Evolutionary conservation across 2,329 filamentous ascomycete species (phyloP).

Genomic region (Phaeosphaeriaceae sp.): DNA sequence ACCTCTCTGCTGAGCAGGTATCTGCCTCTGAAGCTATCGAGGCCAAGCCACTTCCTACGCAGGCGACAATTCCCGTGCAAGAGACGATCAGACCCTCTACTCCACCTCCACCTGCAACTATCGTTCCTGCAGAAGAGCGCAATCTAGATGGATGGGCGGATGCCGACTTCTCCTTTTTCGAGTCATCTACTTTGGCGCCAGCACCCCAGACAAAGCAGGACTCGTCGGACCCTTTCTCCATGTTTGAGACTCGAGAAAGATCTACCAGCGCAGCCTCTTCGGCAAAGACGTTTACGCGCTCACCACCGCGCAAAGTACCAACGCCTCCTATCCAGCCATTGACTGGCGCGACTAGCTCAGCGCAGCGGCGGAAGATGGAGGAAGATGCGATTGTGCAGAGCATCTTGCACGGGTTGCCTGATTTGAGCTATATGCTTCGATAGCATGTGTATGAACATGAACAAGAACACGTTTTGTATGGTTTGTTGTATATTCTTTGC

Average conservation of each 20-base stretch:
- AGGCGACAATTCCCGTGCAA: neutral
- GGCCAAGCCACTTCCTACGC: neutral
- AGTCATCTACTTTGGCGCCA: conserved; percentile 28
- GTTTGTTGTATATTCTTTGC: neutral
- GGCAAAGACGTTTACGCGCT: conserved; percentile 23
- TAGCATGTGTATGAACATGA: neutral
- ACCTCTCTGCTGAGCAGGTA: conserved; percentile 9
- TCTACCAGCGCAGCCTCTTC: conserved; percentile 13
- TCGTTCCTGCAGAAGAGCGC: conserved; percentile 7
- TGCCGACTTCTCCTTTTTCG: conserved; percentile 40
- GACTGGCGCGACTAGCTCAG: conserved; percentile 31
- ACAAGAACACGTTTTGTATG: neutral
- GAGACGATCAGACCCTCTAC: conserved; percentile 10
- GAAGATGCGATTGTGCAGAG: conserved; percentile 35
- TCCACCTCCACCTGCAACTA: conserved; percentile 5
- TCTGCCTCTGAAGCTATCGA: neutral
- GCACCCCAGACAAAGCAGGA: conserved; percentile 9
- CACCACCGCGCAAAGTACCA: conserved; percentile 22
- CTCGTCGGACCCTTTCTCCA: conserved; percentile 30
- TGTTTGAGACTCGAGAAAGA: conserved; percentile 29
- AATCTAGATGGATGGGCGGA: conserved; percentile 19
- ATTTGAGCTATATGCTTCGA: conserved; percentile 44
- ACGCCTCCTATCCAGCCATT: conserved; percentile 30
- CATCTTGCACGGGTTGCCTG: conserved; percentile 37
- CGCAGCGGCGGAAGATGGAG: conserved; percentile 33